Conservation (phyloP, 208 protist genomes). For the Porcisia deanei region DNA sequence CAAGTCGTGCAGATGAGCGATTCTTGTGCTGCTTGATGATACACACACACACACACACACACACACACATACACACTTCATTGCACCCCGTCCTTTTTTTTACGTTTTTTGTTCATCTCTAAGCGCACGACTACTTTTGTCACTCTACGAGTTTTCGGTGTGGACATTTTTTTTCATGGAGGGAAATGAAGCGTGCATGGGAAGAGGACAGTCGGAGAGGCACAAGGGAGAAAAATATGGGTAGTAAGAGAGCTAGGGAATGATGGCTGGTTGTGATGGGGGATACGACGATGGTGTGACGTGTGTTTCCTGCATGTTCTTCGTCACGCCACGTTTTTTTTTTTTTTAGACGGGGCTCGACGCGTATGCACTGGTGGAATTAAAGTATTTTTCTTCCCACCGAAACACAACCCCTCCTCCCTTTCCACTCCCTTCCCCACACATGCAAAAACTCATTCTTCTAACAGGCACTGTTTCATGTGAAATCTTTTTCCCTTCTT, state of each 20-base stretch:
- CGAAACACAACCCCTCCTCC: background rate
- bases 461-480: too few species aligned
- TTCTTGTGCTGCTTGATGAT: too few species aligned
- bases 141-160: background rate
- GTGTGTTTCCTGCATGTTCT: background rate
- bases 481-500: too few species aligned
- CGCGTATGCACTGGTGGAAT: too few species aligned
- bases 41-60: too few species aligned
- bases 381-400: background rate
- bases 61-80: background rate
- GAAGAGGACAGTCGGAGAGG: background rate
- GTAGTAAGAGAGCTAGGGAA: background rate
- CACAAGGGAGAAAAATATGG: background rate
- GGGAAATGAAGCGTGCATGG: background rate
- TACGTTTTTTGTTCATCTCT: background rate
- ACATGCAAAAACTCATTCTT: background rate
- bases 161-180: too few species aligned
- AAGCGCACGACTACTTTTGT: background rate
- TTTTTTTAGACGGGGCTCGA: too few species aligned
- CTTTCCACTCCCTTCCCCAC: background rate
- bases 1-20: too few species aligned
- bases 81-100: background rate
- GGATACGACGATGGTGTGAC: background rate
- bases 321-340: background rate
- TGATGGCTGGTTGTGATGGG: background rate